These are phyloP conservation scores for Lentinula guzmanii DNA, from an alignment of 768 basidiomycete species.

Conservation along the genomic window DNA sequence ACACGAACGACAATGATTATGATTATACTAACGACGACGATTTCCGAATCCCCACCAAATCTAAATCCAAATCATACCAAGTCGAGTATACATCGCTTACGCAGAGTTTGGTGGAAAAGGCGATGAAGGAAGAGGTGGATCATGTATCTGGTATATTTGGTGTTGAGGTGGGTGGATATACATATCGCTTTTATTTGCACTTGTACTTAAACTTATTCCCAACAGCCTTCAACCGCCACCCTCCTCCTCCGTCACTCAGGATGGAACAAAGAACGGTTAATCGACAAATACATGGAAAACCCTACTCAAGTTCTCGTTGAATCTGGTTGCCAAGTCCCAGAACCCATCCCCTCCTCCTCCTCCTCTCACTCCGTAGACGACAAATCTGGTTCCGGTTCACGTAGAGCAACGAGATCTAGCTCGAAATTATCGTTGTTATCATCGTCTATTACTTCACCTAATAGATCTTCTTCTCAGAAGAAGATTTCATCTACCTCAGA, in stretches of 20 bases:
- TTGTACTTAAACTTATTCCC: not conserved
- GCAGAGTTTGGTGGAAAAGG: slow-evolving; percentile 66
- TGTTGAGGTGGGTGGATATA: slow-evolving; percentile 64
- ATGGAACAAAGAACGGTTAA: slow-evolving; percentile 96
- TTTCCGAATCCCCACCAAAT: slow-evolving; percentile 51
- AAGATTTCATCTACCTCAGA: slow-evolving; percentile 10
- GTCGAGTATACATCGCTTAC: slow-evolving; percentile 78
- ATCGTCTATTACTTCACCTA: slow-evolving; percentile 21
- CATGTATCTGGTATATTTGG: slow-evolving; percentile 85
- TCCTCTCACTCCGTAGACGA: slow-evolving; percentile 10
- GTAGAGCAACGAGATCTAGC: slow-evolving; percentile 30
- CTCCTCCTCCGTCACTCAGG: slow-evolving; percentile 76
- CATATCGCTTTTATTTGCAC: not conserved
- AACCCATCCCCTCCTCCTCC: slow-evolving; percentile 24
- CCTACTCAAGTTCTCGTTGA: slow-evolving; percentile 61
- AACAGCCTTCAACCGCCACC: slow-evolving; percentile 61
- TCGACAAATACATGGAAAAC: slow-evolving; percentile 97
- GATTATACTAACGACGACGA: slow-evolving; percentile 31
- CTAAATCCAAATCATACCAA: slow-evolving; percentile 70
- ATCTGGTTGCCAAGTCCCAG: slow-evolving; percentile 51
- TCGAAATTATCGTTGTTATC: slow-evolving; percentile 34
- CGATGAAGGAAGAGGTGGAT: slow-evolving; percentile 76
- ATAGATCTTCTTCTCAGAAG: slow-evolving; percentile 21
- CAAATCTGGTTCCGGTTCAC: slow-evolving; percentile 15
- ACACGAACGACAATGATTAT: too few species aligned